Base-by-base conservation (phyloP, 306 rosid genomes). In the Medicago lupulina region DNA sequence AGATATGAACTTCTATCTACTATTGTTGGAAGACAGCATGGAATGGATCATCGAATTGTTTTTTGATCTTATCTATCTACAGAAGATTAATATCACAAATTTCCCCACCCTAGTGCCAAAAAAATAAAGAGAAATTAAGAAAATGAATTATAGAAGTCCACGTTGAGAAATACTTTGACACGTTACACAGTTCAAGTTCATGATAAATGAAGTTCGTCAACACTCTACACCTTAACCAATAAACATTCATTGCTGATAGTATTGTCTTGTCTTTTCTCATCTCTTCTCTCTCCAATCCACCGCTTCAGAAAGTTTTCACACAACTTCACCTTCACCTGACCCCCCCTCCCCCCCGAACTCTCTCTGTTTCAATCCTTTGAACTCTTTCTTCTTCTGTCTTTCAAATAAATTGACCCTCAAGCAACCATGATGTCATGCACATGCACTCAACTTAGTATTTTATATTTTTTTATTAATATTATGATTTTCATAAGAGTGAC, bases 201-300 rank as follows among this genome's bases (percentile, higher is more conserved):
- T 54, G 13, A 64, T 72, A 79, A 75, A 75, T 81, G 80, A 14
- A 23, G 11, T 9, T 54, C 77, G 67, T 79, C 58, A 9, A 38
- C 53, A 75, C 65, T 49, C 41, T 31, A 7, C 72, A 77, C 81
- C 75, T 77, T 77, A 77, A 77, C 75, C 81, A 77, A 77, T 77
- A 14, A 68, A 57, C 75, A 68, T 57, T 76, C 74, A 66, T 54
- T 54, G 60, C 21, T 7, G 21, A 2, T 14, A 14, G 8, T 15
- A 50, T 6, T 58, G 64, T 58, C 39, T 58, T 58, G 64, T 58
- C 64, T 23, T 58, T 23, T 58, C 64, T 57, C 2, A 34, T 6
- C 4, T 21, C 62, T 19, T 19, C n/a, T 58, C 64, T 58, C 36
- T 58, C 64, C 38, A 58, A 58, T 58, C 64, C 17, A 58, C 64